These are phyloP conservation scores for Capsicum rhomboideum DNA, from an alignment of 257 asterid genomes.

Conservation along the genomic window DNA sequence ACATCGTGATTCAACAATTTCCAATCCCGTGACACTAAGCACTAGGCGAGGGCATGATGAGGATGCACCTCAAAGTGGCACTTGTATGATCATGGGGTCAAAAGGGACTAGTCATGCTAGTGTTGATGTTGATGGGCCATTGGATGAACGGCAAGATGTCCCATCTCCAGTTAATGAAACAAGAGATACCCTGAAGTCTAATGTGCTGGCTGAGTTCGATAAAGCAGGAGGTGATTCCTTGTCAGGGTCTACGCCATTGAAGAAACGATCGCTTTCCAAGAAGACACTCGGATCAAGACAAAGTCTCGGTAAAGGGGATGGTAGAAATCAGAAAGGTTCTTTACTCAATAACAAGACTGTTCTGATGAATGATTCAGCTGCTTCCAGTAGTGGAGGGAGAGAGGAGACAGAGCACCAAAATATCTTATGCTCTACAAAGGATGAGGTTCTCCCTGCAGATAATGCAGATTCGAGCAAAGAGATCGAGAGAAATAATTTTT, in stretches of 20 bases:
- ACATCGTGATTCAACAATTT: background rate
- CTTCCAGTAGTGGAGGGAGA: slow-evolving; percentile 12
- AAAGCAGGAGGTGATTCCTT: slow-evolving; percentile 16
- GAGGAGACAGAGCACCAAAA: slow-evolving; percentile 9
- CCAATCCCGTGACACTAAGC: background rate
- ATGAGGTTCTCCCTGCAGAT: slow-evolving; percentile 14
- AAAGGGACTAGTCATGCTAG: slow-evolving; percentile 10
- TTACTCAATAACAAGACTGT: slow-evolving; percentile 24
- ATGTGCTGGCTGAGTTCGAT: slow-evolving; percentile 16
- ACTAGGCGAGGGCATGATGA: slow-evolving; percentile 18
- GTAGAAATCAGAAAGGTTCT: slow-evolving; percentile 37
- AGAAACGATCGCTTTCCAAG: slow-evolving; percentile 36
- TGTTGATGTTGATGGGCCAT: slow-evolving; percentile 18
- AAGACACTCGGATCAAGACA: slow-evolving; percentile 53
- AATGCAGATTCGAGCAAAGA: background rate
- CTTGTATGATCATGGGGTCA: slow-evolving; percentile 16
- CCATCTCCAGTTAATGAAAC: slow-evolving; percentile 14
- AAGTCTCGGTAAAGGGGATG: slow-evolving; percentile 24
- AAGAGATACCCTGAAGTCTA: slow-evolving; percentile 9
- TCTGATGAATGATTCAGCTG: background rate
- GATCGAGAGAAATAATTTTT: background rate
- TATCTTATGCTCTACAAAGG: slow-evolving; percentile 16
- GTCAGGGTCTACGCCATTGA: slow-evolving; percentile 22
- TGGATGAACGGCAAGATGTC: slow-evolving; percentile 17
- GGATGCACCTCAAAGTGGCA: slow-evolving; percentile 20